Conservation (phyloP, 1,284 basidiomycete genomes). For the Fomitopsis palustris region DNA sequence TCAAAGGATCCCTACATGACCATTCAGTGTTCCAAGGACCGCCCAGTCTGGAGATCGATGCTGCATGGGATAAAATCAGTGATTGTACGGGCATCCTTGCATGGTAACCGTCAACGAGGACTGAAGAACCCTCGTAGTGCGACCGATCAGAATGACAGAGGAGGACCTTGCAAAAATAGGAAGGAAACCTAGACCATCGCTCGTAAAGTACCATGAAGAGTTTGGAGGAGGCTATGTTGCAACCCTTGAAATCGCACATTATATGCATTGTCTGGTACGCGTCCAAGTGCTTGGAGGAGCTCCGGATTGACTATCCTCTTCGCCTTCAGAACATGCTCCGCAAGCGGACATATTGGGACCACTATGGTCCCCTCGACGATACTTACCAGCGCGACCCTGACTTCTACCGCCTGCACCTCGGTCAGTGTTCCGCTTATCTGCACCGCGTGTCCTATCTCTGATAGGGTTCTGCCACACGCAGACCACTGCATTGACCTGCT, state of each 20-base stretch:
- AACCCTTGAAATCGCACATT: neutral
- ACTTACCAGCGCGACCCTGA: neutral
- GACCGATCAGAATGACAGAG: neutral
- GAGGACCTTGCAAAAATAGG: neutral
- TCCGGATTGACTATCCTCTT: neutral
- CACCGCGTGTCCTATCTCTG: neutral
- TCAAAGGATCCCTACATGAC: neutral
- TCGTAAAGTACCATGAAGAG: neutral
- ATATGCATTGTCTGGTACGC: slow-evolving; percentile 3
- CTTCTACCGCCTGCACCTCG: slow-evolving; percentile 2
- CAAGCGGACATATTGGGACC: neutral
- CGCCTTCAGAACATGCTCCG: slow-evolving; percentile 1
- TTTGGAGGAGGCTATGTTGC: neutral
- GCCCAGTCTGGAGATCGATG: neutral
- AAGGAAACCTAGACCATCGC: neutral
- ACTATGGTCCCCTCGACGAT: neutral
- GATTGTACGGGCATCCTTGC: neutral
- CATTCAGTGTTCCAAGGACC: neutral
- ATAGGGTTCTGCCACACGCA: neutral
- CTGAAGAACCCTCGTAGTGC: neutral
- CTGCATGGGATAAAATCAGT: slow-evolving; percentile 1
- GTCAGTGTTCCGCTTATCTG: neutral
- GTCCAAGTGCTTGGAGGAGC: neutral
- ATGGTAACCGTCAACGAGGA: too few species aligned
- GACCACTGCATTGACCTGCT: slow-evolving; percentile 4